Evolutionary conservation across 116 monocot genomes (phyloP).

Genomic region (Zostera marina): DNA sequence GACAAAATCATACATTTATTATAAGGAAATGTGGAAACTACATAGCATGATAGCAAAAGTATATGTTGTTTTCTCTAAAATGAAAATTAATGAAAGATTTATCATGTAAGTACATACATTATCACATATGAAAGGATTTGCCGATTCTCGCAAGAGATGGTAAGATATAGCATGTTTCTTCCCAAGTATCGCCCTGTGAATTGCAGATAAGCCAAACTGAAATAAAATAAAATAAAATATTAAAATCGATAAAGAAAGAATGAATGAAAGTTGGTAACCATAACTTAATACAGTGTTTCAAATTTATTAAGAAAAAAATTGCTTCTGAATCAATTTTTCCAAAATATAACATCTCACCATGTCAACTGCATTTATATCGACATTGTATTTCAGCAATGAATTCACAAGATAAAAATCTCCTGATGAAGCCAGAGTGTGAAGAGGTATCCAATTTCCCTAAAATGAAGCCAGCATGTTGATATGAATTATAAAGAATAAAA

Average conservation of each 20-base stretch:
- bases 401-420: constrained; percentile 92
- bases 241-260: neutral
- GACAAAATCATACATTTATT: no score
- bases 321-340: neutral
- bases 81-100: constrained; percentile 1
- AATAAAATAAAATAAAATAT: constrained; percentile 4
- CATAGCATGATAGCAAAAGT: neutral
- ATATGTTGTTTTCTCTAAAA: neutral
- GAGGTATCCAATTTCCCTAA: constrained; percentile 86
- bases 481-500: neutral
- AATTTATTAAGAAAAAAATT: neutral
- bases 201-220: constrained; percentile 81
- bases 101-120: constrained; percentile 32
- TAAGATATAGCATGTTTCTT: constrained; percentile 80
- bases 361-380: constrained; percentile 78
- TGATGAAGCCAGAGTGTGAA: constrained; percentile 76
- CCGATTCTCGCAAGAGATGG: constrained; percentile 83
- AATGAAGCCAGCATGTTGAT: constrained; percentile 9
- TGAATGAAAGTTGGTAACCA: neutral
- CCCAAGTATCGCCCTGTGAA: constrained; percentile 80
- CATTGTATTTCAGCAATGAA: constrained; percentile 57
- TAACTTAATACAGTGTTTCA: no score
- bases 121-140: constrained; percentile 79
- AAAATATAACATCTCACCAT: constrained; percentile 22
- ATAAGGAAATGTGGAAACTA: no score